These are phyloP conservation scores for Boletus reticulatus DNA, from an alignment of 768 basidiomycete species.

Conservation along the genomic window DNA sequence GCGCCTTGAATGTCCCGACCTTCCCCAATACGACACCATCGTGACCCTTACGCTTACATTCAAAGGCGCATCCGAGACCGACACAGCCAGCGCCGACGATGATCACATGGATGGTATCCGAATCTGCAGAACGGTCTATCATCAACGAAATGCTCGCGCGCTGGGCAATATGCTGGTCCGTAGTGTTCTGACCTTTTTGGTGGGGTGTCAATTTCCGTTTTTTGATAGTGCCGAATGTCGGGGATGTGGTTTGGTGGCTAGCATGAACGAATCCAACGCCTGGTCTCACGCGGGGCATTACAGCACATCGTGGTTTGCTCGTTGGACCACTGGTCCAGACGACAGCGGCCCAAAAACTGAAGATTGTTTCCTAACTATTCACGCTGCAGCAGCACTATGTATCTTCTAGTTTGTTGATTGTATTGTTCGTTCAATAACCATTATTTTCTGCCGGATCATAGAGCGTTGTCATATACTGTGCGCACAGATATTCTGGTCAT, in stretches of 20 bases:
- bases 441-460: too few relatives aligned
- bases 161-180: neutral
- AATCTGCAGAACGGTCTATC: neutral
- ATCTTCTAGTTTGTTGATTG: too few relatives aligned
- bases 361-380: too few relatives aligned
- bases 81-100: constrained; percentile 29
- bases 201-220: neutral
- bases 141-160: neutral
- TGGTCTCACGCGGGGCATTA: neutral
- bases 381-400: too few relatives aligned
- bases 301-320: neutral
- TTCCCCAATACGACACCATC: constrained; percentile 29
- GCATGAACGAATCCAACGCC: neutral
- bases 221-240: neutral
- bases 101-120: neutral
- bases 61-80: constrained; percentile 30
- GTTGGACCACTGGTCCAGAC: too few relatives aligned
- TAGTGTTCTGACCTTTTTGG: neutral
- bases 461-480: too few relatives aligned
- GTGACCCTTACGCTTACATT: constrained; percentile 25
- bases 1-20: constrained; percentile 6
- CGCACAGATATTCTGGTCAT: too few relatives aligned
- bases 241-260: neutral
- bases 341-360: too few relatives aligned
- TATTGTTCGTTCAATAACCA: too few relatives aligned